These are phyloP conservation scores for Danielia reshetovae DNA, from an alignment of 805 yeast genomes.

Conservation along the genomic window DNA sequence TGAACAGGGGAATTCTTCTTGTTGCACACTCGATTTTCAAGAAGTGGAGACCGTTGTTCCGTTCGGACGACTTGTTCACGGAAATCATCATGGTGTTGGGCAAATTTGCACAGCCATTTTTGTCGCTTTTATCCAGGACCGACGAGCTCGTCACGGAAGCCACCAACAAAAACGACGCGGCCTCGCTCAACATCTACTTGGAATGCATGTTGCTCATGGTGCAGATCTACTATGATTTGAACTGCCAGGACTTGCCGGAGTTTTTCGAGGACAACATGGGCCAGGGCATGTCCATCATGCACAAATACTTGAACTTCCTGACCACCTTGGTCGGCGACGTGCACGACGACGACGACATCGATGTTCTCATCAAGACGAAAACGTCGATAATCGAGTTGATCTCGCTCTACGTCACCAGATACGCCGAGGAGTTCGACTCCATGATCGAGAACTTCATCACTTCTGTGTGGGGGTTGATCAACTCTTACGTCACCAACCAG, in stretches of 20 bases:
- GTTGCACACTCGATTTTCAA: conserved; percentile 96
- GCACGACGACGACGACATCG: conserved; percentile 61
- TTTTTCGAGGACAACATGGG: conserved; percentile 89
- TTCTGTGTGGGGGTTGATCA: conserved; percentile 73
- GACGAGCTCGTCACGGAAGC: conserved; percentile 56
- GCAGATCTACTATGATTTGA: conserved; percentile 87
- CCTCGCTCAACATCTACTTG: conserved; percentile 52
- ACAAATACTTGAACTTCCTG: conserved; percentile 67
- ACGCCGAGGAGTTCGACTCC: conserved; percentile 86
- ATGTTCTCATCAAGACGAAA: conserved; percentile 66
- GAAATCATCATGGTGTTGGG: conserved; percentile 86
- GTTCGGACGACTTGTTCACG: conserved; percentile 82
- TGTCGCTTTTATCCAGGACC: conserved; percentile 61
- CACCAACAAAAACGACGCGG: conserved; percentile 41
- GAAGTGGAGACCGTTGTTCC: conserved; percentile 92
- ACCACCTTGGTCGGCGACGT: conserved; percentile 52
- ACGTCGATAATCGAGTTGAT: conserved; percentile 81
- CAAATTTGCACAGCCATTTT: conserved; percentile 76
- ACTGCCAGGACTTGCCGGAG: conserved; percentile 97
- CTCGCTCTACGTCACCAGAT: conserved; percentile 82
- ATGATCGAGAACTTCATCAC: conserved; percentile 75
- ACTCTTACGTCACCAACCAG: conserved; percentile 57
- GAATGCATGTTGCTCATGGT: conserved; percentile 68
- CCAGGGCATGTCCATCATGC: conserved; percentile 73
- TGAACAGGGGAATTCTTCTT: conserved; percentile 78